Conservation (phyloP, 345 rosid genomes). For the Boechera stricta region DNA sequence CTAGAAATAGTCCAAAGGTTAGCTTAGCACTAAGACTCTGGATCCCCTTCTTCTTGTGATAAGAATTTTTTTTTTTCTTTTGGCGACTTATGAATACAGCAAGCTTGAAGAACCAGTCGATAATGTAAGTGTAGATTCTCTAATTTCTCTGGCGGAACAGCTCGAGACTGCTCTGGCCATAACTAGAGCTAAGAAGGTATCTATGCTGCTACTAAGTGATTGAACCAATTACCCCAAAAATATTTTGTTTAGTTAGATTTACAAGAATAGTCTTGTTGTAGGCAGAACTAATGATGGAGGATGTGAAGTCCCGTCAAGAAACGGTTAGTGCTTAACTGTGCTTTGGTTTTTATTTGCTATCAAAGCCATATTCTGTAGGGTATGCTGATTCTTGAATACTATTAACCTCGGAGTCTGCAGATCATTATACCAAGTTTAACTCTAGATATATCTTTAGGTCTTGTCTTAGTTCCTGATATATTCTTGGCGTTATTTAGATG, state of each 20-base stretch:
- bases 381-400: constrained; percentile 2
- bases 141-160: constrained; percentile 14
- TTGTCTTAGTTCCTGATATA: not conserved
- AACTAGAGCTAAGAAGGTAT: constrained; percentile 42
- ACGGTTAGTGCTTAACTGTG: constrained; percentile 25
- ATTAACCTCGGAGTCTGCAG: not conserved
- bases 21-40: constrained; percentile 11
- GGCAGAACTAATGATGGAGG: constrained; percentile 28
- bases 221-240: not conserved
- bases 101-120: constrained; percentile 24
- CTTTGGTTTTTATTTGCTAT: not conserved
- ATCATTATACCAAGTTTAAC: constrained; percentile 12
- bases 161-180: constrained; percentile 25
- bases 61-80: not conserved
- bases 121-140: constrained; percentile 31
- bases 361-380: not conserved
- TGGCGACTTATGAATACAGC: constrained; percentile 17
- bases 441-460: not conserved
- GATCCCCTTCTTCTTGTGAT: constrained; percentile 9
- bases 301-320: constrained; percentile 33
- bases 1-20: constrained; percentile 35
- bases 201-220: not conserved
- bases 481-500: not conserved
- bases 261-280: not conserved
- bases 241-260: not conserved